Percentiles rank a stretch among this genome's conserved stretches.
Conservation (phyloP, 768 basidiomycete genomes). For the Suillus placidus region DNA sequence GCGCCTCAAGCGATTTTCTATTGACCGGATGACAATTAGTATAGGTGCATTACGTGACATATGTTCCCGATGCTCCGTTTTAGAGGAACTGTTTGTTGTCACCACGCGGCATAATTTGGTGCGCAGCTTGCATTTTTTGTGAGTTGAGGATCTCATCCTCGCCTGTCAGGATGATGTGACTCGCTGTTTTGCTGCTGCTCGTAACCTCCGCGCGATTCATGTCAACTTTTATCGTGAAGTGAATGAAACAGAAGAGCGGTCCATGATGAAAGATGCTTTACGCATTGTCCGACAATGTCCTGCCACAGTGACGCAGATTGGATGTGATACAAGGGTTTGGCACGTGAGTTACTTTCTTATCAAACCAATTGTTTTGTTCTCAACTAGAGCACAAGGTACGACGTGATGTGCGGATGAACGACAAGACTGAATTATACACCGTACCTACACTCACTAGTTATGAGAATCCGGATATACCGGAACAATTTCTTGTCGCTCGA, state of each 20-base stretch:
- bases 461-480: constrained; percentile 69
- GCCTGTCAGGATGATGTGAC: constrained; percentile 21
- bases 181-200: constrained; percentile 46
- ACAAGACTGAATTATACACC: constrained; percentile 41
- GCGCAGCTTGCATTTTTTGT: constrained; percentile 15
- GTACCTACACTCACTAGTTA: constrained; percentile 50
- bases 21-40: constrained; percentile 64
- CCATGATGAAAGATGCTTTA: constrained; percentile 40
- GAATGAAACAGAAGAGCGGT: constrained; percentile 21
- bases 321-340: constrained; percentile 71
- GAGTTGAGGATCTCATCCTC: background rate
- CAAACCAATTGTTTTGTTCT: constrained; percentile 5
- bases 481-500: constrained; percentile 70
- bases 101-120: constrained; percentile 52
- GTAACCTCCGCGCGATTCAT: constrained; percentile 57
- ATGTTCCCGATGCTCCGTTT: constrained; percentile 51
- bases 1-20: constrained; percentile 57
- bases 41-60: constrained; percentile 53
- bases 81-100: constrained; percentile 69
- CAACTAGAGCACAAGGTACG: constrained; percentile 44
- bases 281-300: constrained; percentile 53
- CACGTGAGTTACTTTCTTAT: constrained; percentile 46
- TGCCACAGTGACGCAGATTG: constrained; percentile 58
- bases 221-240: constrained; percentile 49
- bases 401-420: constrained; percentile 38